Conservation (phyloP, 208 protist genomes). For the Zelonia costaricensis region DNA sequence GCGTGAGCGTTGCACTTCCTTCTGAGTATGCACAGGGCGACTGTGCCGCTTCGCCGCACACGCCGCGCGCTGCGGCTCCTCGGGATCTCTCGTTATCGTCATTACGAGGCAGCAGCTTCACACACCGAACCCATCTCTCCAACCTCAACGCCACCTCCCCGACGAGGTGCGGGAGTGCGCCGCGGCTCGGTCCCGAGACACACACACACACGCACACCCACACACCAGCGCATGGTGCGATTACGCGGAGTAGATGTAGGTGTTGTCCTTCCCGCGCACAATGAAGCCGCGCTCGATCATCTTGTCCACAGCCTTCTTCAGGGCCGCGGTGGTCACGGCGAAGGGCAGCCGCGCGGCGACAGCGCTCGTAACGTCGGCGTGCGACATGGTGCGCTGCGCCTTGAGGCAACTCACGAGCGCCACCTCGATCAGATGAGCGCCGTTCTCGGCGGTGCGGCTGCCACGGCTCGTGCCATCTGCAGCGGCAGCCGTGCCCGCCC, state of each 20-base stretch:
- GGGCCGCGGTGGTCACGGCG: conserved; percentile 58
- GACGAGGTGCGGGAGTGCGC: too few species aligned
- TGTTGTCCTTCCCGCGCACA: conserved; percentile 63
- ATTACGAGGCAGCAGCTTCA: too few species aligned
- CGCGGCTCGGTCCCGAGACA: too few species aligned
- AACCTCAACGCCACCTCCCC: too few species aligned
- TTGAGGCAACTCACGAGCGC: conserved; percentile 95
- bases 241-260: conserved; percentile 94
- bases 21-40: too few species aligned
- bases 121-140: too few species aligned
- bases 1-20: too few species aligned
- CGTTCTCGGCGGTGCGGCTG: conserved; percentile 46
- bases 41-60: too few species aligned
- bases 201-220: not conserved
- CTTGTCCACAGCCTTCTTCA: conserved; percentile 95
- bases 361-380: conserved; percentile 86
- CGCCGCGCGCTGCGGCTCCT: too few species aligned
- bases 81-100: too few species aligned
- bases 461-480: conserved; percentile 15
- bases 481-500: conserved; percentile 9
- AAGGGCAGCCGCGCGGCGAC: conserved; percentile 86
- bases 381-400: conserved; percentile 60
- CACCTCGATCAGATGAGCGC: conserved; percentile 90
- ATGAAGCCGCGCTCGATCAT: conserved; percentile 96
- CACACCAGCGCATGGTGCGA: not conserved